A percentile compares a stretch with the other conserved stretches of the same genome.
These are phyloP conservation scores for Ballota nigra DNA, from an alignment of 257 asterid species.

Conservation along the genomic window DNA sequence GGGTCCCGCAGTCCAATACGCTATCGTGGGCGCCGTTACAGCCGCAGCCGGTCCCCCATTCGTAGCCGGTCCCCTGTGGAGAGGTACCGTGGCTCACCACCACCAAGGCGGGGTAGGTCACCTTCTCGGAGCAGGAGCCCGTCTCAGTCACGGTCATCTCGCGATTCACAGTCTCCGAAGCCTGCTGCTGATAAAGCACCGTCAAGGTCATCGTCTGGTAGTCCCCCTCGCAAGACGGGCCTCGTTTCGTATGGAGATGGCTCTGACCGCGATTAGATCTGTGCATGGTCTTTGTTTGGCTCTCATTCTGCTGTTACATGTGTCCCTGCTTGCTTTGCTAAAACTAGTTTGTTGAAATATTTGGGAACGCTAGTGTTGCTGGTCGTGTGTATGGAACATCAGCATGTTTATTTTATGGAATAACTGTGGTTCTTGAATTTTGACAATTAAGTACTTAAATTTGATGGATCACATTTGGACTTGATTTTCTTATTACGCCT, in stretches of 20 bases:
- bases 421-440: not conserved
- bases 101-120: constrained; percentile 46
- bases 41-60: constrained; percentile 56
- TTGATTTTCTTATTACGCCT: not conserved
- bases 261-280: constrained; percentile 45
- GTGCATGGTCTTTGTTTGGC: not conserved
- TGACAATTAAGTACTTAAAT: not conserved
- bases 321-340: not conserved
- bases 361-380: not conserved
- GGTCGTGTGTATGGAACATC: constrained; percentile 17
- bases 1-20: constrained; percentile 82
- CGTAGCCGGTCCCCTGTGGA: constrained; percentile 69
- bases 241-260: constrained; percentile 83
- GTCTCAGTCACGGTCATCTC: constrained; percentile 52
- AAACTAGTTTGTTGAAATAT: constrained; percentile 16
- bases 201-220: constrained; percentile 61
- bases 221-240: constrained; percentile 63
- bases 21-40: constrained; percentile 67
- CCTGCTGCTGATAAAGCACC: constrained; percentile 35
- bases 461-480: not conserved
- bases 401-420: not conserved
- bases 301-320: not conserved
- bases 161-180: constrained; percentile 55
- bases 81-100: constrained; percentile 56
- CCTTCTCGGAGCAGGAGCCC: constrained; percentile 64